Evolutionary conservation across 1,284 basidiomycete species (phyloP).

Genomic region (Mycena sp.): DNA sequence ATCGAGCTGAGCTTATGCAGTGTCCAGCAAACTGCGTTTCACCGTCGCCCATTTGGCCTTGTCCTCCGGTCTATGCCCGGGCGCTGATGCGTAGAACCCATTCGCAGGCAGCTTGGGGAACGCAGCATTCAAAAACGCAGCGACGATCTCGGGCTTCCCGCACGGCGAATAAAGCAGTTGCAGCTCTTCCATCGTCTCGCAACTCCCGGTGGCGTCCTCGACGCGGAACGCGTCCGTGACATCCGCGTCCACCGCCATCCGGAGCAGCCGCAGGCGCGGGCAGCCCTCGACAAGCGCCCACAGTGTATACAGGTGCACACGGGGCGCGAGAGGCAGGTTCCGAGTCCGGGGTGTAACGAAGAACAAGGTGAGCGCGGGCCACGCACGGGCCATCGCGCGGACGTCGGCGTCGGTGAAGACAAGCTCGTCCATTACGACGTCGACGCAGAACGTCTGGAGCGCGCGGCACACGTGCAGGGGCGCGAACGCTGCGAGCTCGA

Average conservation of each 20-base stretch:
- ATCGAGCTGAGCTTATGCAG: too few species aligned
- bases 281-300: conserved; percentile 21
- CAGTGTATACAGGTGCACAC: conserved; percentile 19
- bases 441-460: conserved; percentile 25
- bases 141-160: conserved; percentile 22
- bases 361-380: conserved; percentile 18
- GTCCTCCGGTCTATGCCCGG: background rate
- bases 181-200: conserved; percentile 15
- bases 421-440: conserved; percentile 10
- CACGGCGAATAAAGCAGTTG: conserved; percentile 24
- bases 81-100: conserved; percentile 18
- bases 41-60: conserved; percentile 15
- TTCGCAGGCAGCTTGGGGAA: conserved; percentile 12
- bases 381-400: conserved; percentile 22
- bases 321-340: background rate
- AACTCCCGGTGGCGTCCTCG: background rate
- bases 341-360: conserved; percentile 3
- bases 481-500: conserved; percentile 19
- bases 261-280: conserved; percentile 16
- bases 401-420: conserved; percentile 22
- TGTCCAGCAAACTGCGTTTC: too few species aligned
- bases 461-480: conserved; percentile 20
- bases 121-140: conserved; percentile 18
- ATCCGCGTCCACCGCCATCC: conserved; percentile 24
- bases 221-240: conserved; percentile 1